These are phyloP conservation scores for Colletotrichum sp. DNA, from an alignment of 2,329 filamentous ascomycete genomes.

Conservation along the genomic window DNA sequence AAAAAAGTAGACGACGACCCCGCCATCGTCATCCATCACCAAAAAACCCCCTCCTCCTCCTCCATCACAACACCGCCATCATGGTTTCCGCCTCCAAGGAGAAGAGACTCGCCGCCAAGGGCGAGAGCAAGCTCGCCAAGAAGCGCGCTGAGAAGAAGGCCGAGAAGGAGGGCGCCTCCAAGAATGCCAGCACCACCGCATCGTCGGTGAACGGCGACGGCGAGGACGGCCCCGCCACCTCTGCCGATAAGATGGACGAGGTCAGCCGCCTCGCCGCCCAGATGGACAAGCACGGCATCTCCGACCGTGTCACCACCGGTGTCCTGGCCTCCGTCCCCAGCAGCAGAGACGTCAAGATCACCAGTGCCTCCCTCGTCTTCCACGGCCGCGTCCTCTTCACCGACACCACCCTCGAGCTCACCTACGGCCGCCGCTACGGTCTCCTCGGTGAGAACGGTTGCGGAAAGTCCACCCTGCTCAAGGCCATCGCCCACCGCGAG, in stretches of 20 bases:
- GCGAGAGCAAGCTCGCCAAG: slow-evolving; percentile 64
- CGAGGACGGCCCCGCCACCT: slow-evolving; percentile 75
- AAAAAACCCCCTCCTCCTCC: not conserved
- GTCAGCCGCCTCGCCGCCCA: slow-evolving; percentile 89
- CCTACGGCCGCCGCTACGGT: slow-evolving; percentile 91
- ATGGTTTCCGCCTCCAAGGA: slow-evolving; percentile 74
- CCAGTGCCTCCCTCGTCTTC: slow-evolving; percentile 91
- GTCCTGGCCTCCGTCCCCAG: slow-evolving; percentile 84
- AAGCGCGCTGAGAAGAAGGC: not conserved
- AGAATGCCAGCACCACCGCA: slow-evolving; percentile 53
- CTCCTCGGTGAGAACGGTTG: slow-evolving; percentile 98
- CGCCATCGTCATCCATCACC: slow-evolving; percentile 9
- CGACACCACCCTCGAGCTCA: slow-evolving; percentile 92
- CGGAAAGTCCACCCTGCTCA: slow-evolving; percentile 97
- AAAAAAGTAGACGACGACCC: slow-evolving; percentile 14
- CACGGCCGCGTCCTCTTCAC: slow-evolving; percentile 96
- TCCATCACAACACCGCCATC: slow-evolving; percentile 36
- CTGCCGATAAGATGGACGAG: slow-evolving; percentile 75
- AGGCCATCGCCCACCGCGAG: slow-evolving; percentile 91
- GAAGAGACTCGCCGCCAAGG: slow-evolving; percentile 75
- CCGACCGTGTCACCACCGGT: slow-evolving; percentile 97
- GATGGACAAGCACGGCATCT: slow-evolving; percentile 95
- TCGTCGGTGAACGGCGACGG: slow-evolving; percentile 73
- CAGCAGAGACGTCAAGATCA: slow-evolving; percentile 97
- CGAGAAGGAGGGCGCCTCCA: slow-evolving; percentile 73